Conservation (phyloP, 2,329 filamentous ascomycete species). For the Trematosphaeria pertusa region DNA sequence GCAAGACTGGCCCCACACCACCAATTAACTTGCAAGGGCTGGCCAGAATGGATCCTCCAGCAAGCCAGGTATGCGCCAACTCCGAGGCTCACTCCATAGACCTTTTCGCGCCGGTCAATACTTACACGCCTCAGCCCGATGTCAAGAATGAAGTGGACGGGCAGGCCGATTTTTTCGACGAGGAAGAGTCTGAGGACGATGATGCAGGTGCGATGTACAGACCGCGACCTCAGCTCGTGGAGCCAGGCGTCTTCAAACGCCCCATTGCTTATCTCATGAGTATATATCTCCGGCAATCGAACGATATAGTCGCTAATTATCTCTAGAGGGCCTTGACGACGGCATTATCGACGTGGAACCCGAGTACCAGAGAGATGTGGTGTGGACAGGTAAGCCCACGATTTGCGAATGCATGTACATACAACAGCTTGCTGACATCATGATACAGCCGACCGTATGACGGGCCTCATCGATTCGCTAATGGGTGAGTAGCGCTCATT, state of each 20-base stretch:
- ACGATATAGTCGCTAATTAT: too few species aligned
- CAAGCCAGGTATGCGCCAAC: slow-evolving; percentile 11
- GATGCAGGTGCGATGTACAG: slow-evolving; percentile 21
- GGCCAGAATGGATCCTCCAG: slow-evolving; percentile 12
- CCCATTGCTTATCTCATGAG: slow-evolving; percentile 32
- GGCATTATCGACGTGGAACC: slow-evolving; percentile 51
- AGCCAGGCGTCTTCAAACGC: slow-evolving; percentile 26
- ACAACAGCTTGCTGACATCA: not conserved
- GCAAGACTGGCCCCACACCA: not conserved
- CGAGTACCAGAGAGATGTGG: slow-evolving; percentile 56
- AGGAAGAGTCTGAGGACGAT: slow-evolving; percentile 6
- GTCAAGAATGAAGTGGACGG: slow-evolving; percentile 26
- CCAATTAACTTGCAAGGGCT: slow-evolving; percentile 13
- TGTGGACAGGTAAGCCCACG: slow-evolving; percentile 46
- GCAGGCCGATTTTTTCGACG: slow-evolving; percentile 1
- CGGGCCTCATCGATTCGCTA: slow-evolving; percentile 42
- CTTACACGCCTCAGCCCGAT: slow-evolving; percentile 2
- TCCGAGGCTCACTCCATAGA: not conserved
- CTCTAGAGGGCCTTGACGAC: slow-evolving; percentile 27
- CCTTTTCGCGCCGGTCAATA: not conserved
- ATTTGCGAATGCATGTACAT: not conserved
- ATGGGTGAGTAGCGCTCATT: slow-evolving; percentile 31
- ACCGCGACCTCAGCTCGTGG: slow-evolving; percentile 30
- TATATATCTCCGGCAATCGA: too few species aligned
- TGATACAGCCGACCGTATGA: slow-evolving; percentile 40